Percentiles rank a stretch among this genome's conserved stretches.
Conservation (phyloP, 2,329 filamentous ascomycete species). For the Colletotrichum simmondsii region DNA sequence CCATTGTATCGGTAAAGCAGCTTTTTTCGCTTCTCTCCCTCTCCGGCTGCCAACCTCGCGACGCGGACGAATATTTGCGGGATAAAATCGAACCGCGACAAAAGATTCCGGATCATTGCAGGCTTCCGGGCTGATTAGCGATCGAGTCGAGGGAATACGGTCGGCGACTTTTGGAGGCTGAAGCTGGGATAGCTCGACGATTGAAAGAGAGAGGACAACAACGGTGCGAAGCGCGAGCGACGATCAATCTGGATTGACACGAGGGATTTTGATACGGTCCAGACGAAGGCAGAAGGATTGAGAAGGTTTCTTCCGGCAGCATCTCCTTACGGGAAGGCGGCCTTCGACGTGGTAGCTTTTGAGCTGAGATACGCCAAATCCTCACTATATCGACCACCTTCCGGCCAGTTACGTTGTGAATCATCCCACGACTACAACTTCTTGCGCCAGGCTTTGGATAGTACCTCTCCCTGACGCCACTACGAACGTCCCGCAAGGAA, state of each 20-base stretch:
- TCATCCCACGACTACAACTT: background rate
- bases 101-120: background rate
- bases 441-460: background rate
- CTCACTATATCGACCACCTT: background rate
- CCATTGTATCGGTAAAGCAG: background rate
- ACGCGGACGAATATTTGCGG: too few species aligned
- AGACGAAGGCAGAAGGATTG: background rate
- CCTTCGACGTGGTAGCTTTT: background rate
- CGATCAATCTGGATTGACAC: background rate
- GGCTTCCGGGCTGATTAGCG: background rate
- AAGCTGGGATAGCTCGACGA: background rate
- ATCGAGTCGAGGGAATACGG: background rate
- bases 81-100: background rate
- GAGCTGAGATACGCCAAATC: background rate
- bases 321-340: background rate
- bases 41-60: background rate
- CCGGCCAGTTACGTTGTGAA: background rate
- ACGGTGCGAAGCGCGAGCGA: background rate
- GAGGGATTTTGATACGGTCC: background rate
- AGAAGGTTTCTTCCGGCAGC: background rate
- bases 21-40: background rate
- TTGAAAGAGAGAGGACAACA: background rate
- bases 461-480: background rate
- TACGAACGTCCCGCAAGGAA: background rate
- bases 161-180: constrained; percentile 12